Base-by-base conservation (phyloP, 805 yeast species). In the Schwanniomyces occidentalis region DNA sequence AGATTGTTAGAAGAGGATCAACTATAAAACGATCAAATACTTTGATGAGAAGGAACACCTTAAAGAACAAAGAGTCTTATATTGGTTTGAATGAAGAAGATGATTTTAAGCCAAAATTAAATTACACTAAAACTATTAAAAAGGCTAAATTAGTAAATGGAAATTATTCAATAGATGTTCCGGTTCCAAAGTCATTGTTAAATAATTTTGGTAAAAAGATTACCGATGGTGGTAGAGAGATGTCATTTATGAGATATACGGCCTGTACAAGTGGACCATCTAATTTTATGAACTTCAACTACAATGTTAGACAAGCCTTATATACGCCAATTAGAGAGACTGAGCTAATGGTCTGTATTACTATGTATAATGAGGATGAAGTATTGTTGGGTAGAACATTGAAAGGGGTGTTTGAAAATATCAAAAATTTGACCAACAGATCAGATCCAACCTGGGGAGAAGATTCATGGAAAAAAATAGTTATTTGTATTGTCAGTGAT, bases 221-320 rank as follows among this genome's bases (percentile, higher is more conserved):
- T 40, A 48, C 54, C 8, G 65, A 61, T 26, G 46, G 58, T 12
- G 65, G 67, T 56, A 63, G 70, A 55, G 90, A 56, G 85, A 91
- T 66, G 84, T 83, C 71, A 21, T 87, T 82, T 50, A 82, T 91
- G 91, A 75, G 98, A 57, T 91, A 90, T 61, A 87, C 93, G 38
- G 97, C 96, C 0, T 89, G 86, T 14, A 91, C 98, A 1, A 84
- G 95, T 57, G 95, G 91, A 44, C 98, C 98, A 0, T 70, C 77
- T 8, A 78, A 82, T 36, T 86, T 85, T 52, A 64, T 60, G 13
- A 46, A 48, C 7, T 74, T 74, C 43, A 76, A 79, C 48, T 93
- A 86, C 65, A 80, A 83, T n/a, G 68, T 91, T 20, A 75, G 99
- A 48, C 98, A 89, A 53, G 74, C 77, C 27, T 79, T 86, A 49